Conservation (phyloP, 306 rosid genomes). For the Oxytropis ochrocephala region DNA sequence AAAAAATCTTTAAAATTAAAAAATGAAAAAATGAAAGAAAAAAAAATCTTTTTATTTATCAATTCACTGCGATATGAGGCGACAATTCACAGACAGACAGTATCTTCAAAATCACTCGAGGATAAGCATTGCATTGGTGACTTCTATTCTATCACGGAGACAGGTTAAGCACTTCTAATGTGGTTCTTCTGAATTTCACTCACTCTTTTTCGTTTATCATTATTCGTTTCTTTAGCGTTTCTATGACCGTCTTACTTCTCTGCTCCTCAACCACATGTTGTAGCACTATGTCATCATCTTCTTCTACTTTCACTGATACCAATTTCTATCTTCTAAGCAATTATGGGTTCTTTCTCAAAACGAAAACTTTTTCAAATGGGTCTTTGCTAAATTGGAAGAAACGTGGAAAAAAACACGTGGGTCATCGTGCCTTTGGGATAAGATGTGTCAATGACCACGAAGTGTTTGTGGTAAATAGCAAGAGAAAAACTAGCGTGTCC, state of each 20-base stretch:
- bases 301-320: conserved; percentile 26
- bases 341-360: conserved; percentile 34
- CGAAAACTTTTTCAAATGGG: conserved; percentile 40
- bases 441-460: conserved; percentile 34
- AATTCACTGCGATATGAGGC: too few species aligned
- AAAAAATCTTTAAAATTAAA: too few species aligned
- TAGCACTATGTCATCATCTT: conserved; percentile 28
- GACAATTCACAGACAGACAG: too few species aligned
- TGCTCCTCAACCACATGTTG: conserved; percentile 46
- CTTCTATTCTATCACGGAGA: too few species aligned
- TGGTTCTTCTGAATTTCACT: too few species aligned
- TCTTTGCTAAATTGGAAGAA: conserved; percentile 35
- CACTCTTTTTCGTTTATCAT: background rate
- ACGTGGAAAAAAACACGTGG: conserved; percentile 33
- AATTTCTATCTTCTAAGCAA: conserved; percentile 25
- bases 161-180: too few species aligned
- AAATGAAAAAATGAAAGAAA: too few species aligned
- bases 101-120: too few species aligned
- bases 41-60: too few species aligned
- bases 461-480: conserved; percentile 32
- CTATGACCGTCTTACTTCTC: conserved; percentile 45
- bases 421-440: conserved; percentile 33
- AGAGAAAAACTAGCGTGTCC: conserved; percentile 34
- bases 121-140: too few species aligned
- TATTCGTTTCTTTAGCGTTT: background rate